Evolutionary conservation across 345 rosid species (phyloP).

Genomic region (Gossypium stocksii): DNA sequence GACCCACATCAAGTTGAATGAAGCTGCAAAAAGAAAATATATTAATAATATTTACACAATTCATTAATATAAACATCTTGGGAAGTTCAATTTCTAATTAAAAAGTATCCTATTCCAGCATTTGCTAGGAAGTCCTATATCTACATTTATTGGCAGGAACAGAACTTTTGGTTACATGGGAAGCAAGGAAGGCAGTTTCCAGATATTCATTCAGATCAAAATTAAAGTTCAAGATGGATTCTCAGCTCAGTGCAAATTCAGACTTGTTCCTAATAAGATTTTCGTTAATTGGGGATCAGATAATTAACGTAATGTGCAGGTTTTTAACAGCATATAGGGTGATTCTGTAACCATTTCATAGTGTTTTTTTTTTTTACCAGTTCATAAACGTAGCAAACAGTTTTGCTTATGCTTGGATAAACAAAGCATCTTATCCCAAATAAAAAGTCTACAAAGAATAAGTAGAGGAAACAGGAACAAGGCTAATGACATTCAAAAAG

Average conservation of each 20-base stretch:
- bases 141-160: neutral
- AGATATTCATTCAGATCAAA: neutral
- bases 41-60: conserved; percentile 11
- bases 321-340: neutral
- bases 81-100: conserved; percentile 2
- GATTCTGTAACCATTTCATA: neutral
- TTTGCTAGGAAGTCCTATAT: neutral
- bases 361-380: neutral
- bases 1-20: conserved; percentile 93
- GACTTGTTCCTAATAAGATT: neutral
- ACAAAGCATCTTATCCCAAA: neutral
- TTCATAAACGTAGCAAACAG: neutral
- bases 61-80: neutral
- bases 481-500: neutral
- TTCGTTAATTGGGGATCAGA: neutral
- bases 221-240: neutral
- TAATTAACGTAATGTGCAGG: neutral
- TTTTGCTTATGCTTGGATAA: neutral
- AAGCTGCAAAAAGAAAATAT: conserved; percentile 50
- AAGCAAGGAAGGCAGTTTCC: neutral
- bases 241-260: neutral
- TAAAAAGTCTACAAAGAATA: neutral
- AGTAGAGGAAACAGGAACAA: neutral
- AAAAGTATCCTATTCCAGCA: neutral
- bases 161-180: neutral